phyloP scores from a whole-genome alignment of 2,329 filamentous ascomycete species.

The Phialocephala sp. region DNA sequence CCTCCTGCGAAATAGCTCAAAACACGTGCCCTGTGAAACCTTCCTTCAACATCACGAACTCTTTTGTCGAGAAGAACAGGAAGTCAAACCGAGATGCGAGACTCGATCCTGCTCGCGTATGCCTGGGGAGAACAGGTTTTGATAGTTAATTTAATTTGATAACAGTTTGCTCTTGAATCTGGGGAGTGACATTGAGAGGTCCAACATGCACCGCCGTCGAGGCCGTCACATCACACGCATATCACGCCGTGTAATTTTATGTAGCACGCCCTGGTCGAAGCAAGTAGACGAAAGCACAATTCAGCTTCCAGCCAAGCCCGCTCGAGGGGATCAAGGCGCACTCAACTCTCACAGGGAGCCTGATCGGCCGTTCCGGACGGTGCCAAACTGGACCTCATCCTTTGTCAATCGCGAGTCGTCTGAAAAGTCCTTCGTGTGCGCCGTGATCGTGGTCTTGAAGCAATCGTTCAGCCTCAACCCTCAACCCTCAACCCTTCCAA shows the following conservation, averaged over 20 bases:
- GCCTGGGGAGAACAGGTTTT: neutral
- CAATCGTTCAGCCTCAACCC: neutral
- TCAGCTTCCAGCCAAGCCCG: slow-evolving; percentile 1
- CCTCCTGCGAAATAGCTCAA: neutral
- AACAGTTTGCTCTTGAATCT: neutral
- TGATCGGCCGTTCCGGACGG: slow-evolving; percentile 2
- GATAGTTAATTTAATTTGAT: neutral
- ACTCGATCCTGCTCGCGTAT: neutral
- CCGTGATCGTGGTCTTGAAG: neutral
- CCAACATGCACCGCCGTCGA: slow-evolving; percentile 11
- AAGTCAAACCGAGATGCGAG: neutral
- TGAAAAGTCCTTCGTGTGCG: slow-evolving; percentile 10
- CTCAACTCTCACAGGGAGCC: neutral
- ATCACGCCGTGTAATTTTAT: slow-evolving; percentile 18
- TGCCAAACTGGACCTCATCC: neutral
- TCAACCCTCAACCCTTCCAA: neutral
- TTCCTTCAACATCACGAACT: neutral
- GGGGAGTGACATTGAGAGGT: slow-evolving; percentile 4
- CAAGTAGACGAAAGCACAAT: neutral
- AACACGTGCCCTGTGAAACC: slow-evolving; percentile 1
- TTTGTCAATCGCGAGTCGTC: slow-evolving; percentile 12
- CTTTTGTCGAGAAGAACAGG: neutral
- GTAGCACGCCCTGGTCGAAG: slow-evolving; percentile 10
- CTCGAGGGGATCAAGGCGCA: neutral
- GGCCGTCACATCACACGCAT: slow-evolving; percentile 15